Base-by-base conservation (phyloP, 2,329 filamentous ascomycete species). In the Nothophoma quercina region DNA sequence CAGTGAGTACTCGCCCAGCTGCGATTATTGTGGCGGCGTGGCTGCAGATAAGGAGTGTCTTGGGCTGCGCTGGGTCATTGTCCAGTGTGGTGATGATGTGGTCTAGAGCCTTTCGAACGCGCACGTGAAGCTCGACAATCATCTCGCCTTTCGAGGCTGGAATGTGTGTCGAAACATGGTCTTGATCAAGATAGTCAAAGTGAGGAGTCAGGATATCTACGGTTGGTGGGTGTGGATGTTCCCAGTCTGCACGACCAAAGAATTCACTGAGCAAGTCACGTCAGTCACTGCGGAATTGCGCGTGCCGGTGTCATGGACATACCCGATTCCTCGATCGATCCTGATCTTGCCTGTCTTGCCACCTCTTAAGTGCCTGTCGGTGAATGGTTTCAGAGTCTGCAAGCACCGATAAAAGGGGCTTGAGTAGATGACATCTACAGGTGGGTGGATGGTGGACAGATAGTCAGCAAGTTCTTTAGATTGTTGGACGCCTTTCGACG, bases 1-100 rank as follows among this genome's bases (percentile, higher is more conserved):
- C 92, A 2, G 93, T 97, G 63, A 99, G 78, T 1, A 86, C 87
- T 32, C 95, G 83, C 1, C 93, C 93, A 61, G 95, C 84, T 7
- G 90, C 88, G 70, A 99, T 97, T 66, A 98, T 84, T 9, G 88
- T 86, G 4, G 95, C 95, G 1, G 95, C 95, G 77, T 99, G 95
- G 1, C 90, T 89, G 75, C 91, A 96, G 30, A 99, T 81, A 32
- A 97, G 75, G 19, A 96, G 81, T 0, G 90, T 83, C 64, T 84
- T 85, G 26, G 81, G 79, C 30, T 83, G 79, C n/a, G 86, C 84
- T 40, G 89, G 79, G 40, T 85, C 81, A 6, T 72, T 69, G 69
- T 97, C 92, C 53, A 90, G 86, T 45, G 85, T 82, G 22, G 83
- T 80, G 61, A 97, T 88, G 61, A 97, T 85, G 38, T 82, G 82